These are phyloP conservation scores for Mentha longifolia DNA, from an alignment of 257 asterid species.

Conservation along the genomic window DNA sequence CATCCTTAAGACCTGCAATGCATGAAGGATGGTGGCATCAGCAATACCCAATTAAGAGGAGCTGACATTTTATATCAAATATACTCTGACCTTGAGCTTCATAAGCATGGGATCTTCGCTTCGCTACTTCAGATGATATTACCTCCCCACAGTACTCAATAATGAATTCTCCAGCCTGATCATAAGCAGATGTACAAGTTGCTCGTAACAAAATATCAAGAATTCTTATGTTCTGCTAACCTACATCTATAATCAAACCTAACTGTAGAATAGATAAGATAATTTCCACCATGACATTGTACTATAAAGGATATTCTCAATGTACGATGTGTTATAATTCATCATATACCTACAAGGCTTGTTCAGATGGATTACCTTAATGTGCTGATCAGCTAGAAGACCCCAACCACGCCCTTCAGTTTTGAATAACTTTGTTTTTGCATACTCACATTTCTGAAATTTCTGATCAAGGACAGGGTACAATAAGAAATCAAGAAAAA, in stretches of 20 bases:
- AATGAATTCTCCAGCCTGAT: constrained; percentile 84
- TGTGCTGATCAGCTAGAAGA: constrained; percentile 70
- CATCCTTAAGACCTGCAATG: constrained; percentile 74
- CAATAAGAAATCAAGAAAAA: not conserved
- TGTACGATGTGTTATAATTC: constrained; percentile 9
- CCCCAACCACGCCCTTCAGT: constrained; percentile 99
- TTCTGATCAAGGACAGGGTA: constrained; percentile 51
- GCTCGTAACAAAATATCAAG: constrained; percentile 22
- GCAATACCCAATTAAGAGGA: constrained; percentile 29
- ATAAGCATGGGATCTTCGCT: constrained; percentile 66
- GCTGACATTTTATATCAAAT: constrained; percentile 21
- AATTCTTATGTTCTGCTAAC: constrained; percentile 7
- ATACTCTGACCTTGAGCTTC: constrained; percentile 69
- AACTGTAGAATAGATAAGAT: constrained; percentile 24
- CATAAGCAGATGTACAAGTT: constrained; percentile 34
- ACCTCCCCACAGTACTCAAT: constrained; percentile 94
- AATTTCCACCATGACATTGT: constrained; percentile 14
- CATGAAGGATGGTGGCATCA: constrained; percentile 27
- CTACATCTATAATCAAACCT: constrained; percentile 12
- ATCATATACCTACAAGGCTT: constrained; percentile 15
- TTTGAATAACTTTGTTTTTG: constrained; percentile 71
- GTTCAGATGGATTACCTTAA: constrained; percentile 58
- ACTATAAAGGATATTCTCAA: constrained; percentile 8
- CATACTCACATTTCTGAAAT: constrained; percentile 80
- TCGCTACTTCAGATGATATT: constrained; percentile 79